Evolutionary conservation across 1,139 yeast species (phyloP), one percentile per base, ranked within the genome.

Genomic region (Pichia sp.): DNA sequence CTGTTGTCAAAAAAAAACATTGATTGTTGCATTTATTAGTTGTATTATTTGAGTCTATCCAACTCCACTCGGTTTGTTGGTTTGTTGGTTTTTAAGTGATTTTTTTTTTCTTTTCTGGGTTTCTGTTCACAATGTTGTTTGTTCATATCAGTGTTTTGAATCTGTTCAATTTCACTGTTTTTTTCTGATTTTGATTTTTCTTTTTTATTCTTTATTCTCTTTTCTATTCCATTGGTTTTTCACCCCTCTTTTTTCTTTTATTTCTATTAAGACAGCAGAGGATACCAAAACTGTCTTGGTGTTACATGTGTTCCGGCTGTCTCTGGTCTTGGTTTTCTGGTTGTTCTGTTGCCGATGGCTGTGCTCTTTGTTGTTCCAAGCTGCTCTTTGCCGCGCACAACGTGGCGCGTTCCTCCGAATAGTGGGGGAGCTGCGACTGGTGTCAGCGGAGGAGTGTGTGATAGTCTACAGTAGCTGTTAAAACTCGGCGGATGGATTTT

Each of bases 381-480:
- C 39, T 40, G 31, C 23, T 52, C 54, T 47, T 52, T 37, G 41
- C 51, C 55, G 55, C 56, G 63, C 56, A 52, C 64, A 64, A 48
- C 55, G 69, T 66, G 69, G 70, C 70, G 70, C 70, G 67, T 62
- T 55, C 47, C 50, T 26, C 40, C 47, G 54, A n/a, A n/a, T n/a
- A n/a, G 7, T 34, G 41, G 52, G 25, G 13, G 43, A 42, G 61
- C 66, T 60, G 69, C 69, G 70, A 65, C 69, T 66, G 69, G 67
- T 59, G 56, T 50, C 55, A 47, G 57, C 57, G 55, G 53, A 51
- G 54, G 56, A 46, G 28, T 13, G 16, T 13, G n/a, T 34, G 37
- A 34, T 34, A 18, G 18, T 4, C 4, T 13, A 13, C 37, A 6
- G 37, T 34, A 3, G 37, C 18, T n/a, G 37, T 34, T n/a, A n/a